A percentile compares a stretch with the other conserved stretches of the same genome.
Conservation (phyloP, 2,329 filamentous ascomycete genomes). For the Trichoderma sp. region DNA sequence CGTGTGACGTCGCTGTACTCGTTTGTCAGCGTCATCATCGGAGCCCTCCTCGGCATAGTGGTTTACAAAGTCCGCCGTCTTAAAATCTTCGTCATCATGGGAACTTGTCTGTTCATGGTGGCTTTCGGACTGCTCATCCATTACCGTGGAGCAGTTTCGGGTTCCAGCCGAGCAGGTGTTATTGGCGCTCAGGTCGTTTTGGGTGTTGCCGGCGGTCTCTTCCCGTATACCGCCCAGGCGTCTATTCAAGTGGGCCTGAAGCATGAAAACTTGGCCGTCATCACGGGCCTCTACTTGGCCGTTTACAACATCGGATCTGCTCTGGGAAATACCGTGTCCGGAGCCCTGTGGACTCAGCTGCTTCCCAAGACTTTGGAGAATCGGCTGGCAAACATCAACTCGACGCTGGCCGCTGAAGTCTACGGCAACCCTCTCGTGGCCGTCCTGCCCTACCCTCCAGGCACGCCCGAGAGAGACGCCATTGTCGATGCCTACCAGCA, state of each 20-base stretch:
- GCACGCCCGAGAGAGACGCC: constrained; percentile 48
- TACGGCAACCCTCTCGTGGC: constrained; percentile 36
- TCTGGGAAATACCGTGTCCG: constrained; percentile 62
- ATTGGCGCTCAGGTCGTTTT: constrained; percentile 66
- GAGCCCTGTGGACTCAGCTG: constrained; percentile 64
- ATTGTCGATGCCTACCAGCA: constrained; percentile 52
- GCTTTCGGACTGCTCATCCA: constrained; percentile 67
- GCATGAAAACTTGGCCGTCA: constrained; percentile 62
- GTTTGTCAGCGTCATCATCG: constrained; percentile 60
- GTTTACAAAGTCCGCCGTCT: constrained; percentile 62
- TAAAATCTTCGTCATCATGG: constrained; percentile 65
- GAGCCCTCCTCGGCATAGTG: constrained; percentile 59
- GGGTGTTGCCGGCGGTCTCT: constrained; percentile 66
- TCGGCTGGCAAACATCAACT: constrained; percentile 46
- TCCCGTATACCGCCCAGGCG: constrained; percentile 55
- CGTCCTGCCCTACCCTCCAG: constrained; percentile 37
- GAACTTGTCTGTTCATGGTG: constrained; percentile 64
- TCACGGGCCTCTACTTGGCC: constrained; percentile 66
- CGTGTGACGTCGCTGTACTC: constrained; percentile 64
- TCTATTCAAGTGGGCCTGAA: constrained; percentile 48
- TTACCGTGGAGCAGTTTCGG: constrained; percentile 58
- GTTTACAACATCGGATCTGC: constrained; percentile 67
- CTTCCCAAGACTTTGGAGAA: constrained; percentile 60
- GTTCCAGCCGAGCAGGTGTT: constrained; percentile 56
- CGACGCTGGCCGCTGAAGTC: constrained; percentile 40